Evolutionary conservation across 2,329 filamentous ascomycete genomes (phyloP), one percentile per base, ranked within the genome.

Genomic region (Colletotrichum siamense): DNA sequence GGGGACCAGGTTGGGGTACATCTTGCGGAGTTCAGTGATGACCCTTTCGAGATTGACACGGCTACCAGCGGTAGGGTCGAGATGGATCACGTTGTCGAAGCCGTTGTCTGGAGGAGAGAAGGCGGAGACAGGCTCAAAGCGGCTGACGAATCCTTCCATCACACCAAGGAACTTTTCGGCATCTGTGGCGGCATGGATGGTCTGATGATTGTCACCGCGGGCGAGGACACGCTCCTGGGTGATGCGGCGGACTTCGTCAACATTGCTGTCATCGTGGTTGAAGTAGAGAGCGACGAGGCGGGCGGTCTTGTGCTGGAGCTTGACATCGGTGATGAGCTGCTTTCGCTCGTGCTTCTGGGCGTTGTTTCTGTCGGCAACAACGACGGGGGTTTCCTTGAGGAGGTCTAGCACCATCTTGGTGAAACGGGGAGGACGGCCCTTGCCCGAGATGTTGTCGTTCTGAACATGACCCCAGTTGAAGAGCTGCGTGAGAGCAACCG

Each of bases 171-270:
- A 95, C 83, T 98, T 96, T 22, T 89, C 86, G 63, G 89, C 85
- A 61, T 94, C 91, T 72, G 95, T 94, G 62, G 92, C 94, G 13
- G 96, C 96, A 81, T 97, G 96, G 76, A 99, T 99, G 1, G 97
- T 99, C 86, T 99, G 97, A 84, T 99, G 97, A 81, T 99, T 99
- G 84, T 99, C 96, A 16, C 97, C 97, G 26, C 97, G 94, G 8
- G 92, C 90, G 24, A 98, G 87, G 1, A 99, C 95, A 66, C 97
- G 93, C 78, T 93, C 90, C 73, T 92, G 93, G 1, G 96, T 98
- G 30, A 96, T 89, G 73, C 91, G 88, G 61, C 95, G 91, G 77
- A 99, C 95, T 36, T 91, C 88, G 66, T 94, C 90, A 9, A 97
- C 91, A 78, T 95, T 87, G 69, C 94, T 91, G 81, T 98, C 88